Conservation (phyloP, 2,329 filamentous ascomycete species). For the Penicillium sp. region DNA sequence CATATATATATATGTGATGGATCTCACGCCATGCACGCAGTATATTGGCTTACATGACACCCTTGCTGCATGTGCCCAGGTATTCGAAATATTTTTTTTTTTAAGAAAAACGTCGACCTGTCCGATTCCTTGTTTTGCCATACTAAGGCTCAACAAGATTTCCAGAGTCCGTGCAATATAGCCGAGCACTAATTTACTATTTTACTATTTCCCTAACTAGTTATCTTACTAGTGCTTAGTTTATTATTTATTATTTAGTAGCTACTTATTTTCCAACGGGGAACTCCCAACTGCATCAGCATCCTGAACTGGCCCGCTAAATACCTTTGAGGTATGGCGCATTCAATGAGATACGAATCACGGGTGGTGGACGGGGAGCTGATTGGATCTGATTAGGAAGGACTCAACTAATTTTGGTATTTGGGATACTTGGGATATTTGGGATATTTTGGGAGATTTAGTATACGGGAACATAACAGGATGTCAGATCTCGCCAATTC, state of each 20-base stretch:
- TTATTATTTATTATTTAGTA: neutral
- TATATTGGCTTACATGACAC: neutral
- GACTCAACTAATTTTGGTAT: constrained; percentile 1
- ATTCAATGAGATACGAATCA: neutral
- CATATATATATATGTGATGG: constrained; percentile 1
- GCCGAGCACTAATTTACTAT: too few relatives aligned
- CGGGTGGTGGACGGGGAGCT: neutral
- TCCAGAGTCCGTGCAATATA: neutral
- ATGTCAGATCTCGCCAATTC: constrained; percentile 16
- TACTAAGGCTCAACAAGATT: neutral
- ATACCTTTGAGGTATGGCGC: neutral
- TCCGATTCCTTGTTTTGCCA: neutral
- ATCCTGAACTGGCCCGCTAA: constrained; percentile 1
- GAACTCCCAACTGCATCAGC: constrained; percentile 1
- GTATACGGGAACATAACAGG: too few relatives aligned
- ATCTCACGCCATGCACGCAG: neutral
- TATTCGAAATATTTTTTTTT: neutral
- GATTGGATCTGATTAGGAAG: constrained; percentile 14
- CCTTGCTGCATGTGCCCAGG: constrained; percentile 1
- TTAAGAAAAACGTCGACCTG: neutral
- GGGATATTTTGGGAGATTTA: neutral
- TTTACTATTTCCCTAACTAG: neutral
- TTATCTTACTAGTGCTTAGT: neutral
- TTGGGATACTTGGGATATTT: constrained; percentile 1
- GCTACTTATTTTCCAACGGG: neutral